Percentiles rank a stretch among this genome's conserved stretches.
Conservation (phyloP, 106 monocot genomes). For the Phalaenopsis equestris region DNA sequence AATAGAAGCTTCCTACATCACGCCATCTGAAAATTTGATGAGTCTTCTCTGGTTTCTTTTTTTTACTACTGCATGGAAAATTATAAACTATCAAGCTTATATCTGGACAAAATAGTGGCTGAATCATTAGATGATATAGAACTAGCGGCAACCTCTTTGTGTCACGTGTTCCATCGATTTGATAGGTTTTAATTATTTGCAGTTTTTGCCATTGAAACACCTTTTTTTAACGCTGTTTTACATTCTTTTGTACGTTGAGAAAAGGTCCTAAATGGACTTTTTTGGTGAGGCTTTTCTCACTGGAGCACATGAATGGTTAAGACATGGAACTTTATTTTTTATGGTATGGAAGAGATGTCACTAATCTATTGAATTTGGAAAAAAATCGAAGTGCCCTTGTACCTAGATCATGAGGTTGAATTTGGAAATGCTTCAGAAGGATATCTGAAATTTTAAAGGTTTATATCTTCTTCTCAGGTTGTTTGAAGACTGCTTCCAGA, state of each 20-base stretch:
- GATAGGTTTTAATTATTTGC: neutral
- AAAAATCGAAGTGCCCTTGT: neutral
- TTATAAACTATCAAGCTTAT: neutral
- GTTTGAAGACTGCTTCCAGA: constrained; percentile 98
- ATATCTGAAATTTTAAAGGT: neutral
- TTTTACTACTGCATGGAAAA: neutral
- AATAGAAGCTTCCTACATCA: neutral
- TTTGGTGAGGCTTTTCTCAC: neutral
- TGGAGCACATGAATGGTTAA: neutral
- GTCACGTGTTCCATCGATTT: neutral
- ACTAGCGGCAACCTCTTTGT: neutral
- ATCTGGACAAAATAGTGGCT: neutral
- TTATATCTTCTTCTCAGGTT: constrained; percentile 39
- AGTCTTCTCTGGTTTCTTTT: neutral
- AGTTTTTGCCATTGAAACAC: neutral
- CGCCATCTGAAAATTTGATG: neutral
- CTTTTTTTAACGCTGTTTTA: neutral
- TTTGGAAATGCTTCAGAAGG: neutral
- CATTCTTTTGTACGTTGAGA: neutral
- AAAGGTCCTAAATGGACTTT: neutral
- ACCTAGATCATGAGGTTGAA: neutral
- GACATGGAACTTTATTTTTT: neutral
- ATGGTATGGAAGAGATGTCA: neutral
- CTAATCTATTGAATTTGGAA: neutral
- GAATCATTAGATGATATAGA: neutral